Evolutionary conservation across 2,329 filamentous ascomycete species (phyloP), one percentile per base, ranked within the genome.

Genomic region (Xylaria sp.): DNA sequence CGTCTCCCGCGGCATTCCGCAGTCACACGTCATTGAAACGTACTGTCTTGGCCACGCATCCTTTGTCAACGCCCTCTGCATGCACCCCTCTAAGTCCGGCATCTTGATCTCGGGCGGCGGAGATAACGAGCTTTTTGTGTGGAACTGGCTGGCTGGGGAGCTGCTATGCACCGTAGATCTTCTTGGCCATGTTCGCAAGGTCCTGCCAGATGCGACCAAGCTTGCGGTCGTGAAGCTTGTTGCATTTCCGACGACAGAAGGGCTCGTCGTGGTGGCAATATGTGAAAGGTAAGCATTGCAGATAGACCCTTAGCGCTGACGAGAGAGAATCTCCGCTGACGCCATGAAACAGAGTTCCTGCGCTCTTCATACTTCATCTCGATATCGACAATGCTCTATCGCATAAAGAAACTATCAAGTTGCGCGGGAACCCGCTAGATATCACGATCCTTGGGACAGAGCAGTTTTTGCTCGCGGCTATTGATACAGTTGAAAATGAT

Each of bases 11-110:
- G 93, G 91, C 46, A 85, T 90, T 4, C 92, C 93, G 0, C 94
- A 98, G 79, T 86, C 93, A 0, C 91, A 97, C 79, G 85, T 98
- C 68, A 97, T 97, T 71, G 94, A 98, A 80, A 86, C 86, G 0
- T 98, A 92, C 80, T 98, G 95, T 77, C 86, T 97, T 2, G 95
- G 94, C 4, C 96, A 99, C 80, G 89, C 86, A 61, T 88, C 94
- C 44, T 98, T 98, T 78, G 85, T 99, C 72, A 93, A 87, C 81
- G 89, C 88, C 66, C 82, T 99, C 51, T 91, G 90, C 75, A 81
- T 95, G 20, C 89, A 90, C 0, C 77, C 78, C 0, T 81, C 80
- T 61, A 81, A 83, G 28, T 84, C 85, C 3, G 85, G 89, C n/a
- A 73, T 91, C 1, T 85, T 99, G 36, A 81, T 98, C 38, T 97